Percentiles rank a stretch among this genome's conserved stretches.
Evolutionary conservation across 2,329 filamentous ascomycete genomes (phyloP).

Genomic region (Pyricularia grisea): DNA sequence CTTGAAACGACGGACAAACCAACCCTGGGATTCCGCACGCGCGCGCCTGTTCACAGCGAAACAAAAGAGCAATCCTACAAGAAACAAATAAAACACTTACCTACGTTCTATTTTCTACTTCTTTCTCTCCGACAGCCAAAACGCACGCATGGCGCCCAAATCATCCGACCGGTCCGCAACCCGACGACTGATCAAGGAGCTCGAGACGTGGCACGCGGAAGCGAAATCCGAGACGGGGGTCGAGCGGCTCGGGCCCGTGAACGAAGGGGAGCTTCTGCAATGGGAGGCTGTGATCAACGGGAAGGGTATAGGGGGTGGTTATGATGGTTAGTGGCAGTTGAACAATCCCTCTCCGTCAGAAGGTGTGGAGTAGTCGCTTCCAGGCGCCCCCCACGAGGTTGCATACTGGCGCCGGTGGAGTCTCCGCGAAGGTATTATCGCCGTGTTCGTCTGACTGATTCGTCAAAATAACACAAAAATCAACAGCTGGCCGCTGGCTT

Average conservation of each 20-base stretch:
- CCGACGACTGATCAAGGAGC: constrained; percentile 49
- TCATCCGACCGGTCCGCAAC: constrained; percentile 33
- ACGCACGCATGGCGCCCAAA: constrained; percentile 10
- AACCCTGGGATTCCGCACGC: neutral
- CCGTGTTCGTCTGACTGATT: neutral
- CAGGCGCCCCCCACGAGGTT: too few species aligned
- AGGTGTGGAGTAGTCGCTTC: neutral
- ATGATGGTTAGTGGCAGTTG: constrained; percentile 35
- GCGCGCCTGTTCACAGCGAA: neutral
- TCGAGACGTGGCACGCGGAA: constrained; percentile 41
- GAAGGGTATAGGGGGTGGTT: constrained; percentile 42
- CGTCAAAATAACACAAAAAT: neutral
- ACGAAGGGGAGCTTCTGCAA: constrained; percentile 43
- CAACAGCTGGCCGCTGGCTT: constrained; percentile 66
- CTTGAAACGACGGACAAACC: neutral
- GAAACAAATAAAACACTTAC: neutral
- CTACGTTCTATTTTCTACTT: too few species aligned
- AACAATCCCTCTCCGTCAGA: neutral
- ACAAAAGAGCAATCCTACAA: neutral
- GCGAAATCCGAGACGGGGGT: constrained; percentile 40
- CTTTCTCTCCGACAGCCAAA: neutral
- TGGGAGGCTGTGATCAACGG: constrained; percentile 55
- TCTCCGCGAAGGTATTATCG: too few species aligned
- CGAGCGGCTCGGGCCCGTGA: constrained; percentile 46
- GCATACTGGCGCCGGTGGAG: too few species aligned